phyloP scores from a whole-genome alignment of 2,329 filamentous ascomycete species.

The Fusarium neocosmosporiellum region DNA sequence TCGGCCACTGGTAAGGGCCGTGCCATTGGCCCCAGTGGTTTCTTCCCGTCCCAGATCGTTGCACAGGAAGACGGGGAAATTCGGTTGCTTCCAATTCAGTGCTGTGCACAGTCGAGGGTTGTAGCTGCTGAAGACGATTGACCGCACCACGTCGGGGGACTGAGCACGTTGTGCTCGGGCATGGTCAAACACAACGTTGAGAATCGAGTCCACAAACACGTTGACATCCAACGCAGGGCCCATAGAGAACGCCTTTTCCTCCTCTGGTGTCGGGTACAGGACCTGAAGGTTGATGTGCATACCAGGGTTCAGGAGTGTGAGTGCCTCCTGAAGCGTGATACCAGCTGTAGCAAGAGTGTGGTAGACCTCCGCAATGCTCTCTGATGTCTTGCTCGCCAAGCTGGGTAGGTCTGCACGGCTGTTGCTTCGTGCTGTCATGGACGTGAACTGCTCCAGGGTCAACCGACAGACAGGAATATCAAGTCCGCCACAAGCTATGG shows the following conservation, averaged over 20 bases:
- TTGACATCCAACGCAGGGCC: constrained; percentile 87
- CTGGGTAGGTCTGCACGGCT: constrained; percentile 57
- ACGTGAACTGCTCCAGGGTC: constrained; percentile 77
- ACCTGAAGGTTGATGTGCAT: constrained; percentile 95
- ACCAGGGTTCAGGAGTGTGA: constrained; percentile 78
- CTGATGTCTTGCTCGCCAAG: constrained; percentile 59
- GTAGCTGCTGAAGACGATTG: constrained; percentile 94
- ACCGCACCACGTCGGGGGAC: constrained; percentile 78
- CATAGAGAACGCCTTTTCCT: constrained; percentile 77
- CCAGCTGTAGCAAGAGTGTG: constrained; percentile 79
- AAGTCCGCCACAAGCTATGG: constrained; percentile 78
- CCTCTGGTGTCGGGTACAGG: constrained; percentile 81
- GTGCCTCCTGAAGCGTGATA: constrained; percentile 80
- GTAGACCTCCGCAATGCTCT: constrained; percentile 74
- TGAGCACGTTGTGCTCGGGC: constrained; percentile 74
- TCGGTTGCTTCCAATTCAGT: constrained; percentile 99
- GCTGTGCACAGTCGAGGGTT: constrained; percentile 92
- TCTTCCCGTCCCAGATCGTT: constrained; percentile 84
- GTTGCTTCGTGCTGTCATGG: constrained; percentile 58
- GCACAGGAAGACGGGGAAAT: constrained; percentile 95
- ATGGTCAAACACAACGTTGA: constrained; percentile 91
- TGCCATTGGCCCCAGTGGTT: constrained; percentile 50
- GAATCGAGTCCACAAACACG: constrained; percentile 82
- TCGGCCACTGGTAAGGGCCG: constrained; percentile 69
- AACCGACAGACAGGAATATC: constrained; percentile 86